These are phyloP conservation scores for Cucumis hystrix DNA, from an alignment of 306 rosid genomes.

Conservation along the genomic window DNA sequence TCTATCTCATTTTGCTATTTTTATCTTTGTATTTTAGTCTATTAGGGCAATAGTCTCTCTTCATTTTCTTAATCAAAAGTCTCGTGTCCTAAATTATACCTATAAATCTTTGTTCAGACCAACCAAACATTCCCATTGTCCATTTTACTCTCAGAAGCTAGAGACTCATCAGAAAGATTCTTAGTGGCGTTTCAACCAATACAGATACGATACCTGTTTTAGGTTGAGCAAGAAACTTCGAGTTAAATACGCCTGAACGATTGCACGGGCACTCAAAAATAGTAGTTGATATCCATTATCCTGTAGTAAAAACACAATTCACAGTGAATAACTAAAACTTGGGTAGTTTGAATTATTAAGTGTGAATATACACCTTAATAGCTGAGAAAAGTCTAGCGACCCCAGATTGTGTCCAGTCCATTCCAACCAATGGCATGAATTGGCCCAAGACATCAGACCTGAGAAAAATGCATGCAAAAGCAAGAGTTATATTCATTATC, in stretches of 20 bases:
- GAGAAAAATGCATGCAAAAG: neutral
- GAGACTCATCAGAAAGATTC: neutral
- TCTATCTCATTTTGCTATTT: too few relatives aligned
- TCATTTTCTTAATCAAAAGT: too few relatives aligned
- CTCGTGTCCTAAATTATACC: too few relatives aligned
- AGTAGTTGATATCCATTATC: conserved; percentile 97
- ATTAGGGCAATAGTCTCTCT: too few relatives aligned
- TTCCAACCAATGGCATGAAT: conserved; percentile 98
- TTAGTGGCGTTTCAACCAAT: neutral
- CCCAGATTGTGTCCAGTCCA: conserved; percentile 96
- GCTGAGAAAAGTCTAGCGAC: conserved; percentile 88
- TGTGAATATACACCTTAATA: conserved; percentile 45
- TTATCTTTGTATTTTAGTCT: too few relatives aligned
- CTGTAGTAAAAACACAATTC: conserved; percentile 23
- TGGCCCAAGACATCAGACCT: conserved; percentile 98
- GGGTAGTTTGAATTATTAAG: neutral
- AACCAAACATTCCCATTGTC: neutral
- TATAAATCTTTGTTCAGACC: neutral
- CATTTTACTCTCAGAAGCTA: neutral
- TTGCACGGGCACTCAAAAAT: conserved; percentile 95
- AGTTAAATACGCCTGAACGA: conserved; percentile 88
- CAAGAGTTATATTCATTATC: neutral
- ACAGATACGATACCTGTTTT: neutral
- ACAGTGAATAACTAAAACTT: neutral
- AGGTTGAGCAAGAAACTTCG: conserved; percentile 51